Percentiles rank a stretch among this genome's conserved stretches.
Conservation (phyloP, 2,329 filamentous ascomycete genomes). For the Trichoderma lentiforme region DNA sequence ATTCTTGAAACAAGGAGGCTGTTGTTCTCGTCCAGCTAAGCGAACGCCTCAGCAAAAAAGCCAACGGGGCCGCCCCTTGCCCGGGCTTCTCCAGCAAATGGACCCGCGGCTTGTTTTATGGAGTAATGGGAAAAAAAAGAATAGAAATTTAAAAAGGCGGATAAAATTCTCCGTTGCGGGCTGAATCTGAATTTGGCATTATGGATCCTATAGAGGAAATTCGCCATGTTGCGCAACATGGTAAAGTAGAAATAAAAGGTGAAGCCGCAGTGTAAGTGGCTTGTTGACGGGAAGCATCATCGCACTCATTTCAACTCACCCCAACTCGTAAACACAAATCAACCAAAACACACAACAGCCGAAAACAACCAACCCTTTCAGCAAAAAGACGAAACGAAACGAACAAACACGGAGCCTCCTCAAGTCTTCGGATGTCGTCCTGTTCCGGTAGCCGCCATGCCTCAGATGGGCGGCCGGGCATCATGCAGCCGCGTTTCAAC, state of each 20-base stretch:
- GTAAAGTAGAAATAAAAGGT: not conserved
- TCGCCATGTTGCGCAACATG: not conserved
- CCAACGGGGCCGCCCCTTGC: not conserved
- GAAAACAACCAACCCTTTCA: not conserved
- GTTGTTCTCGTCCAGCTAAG: slow-evolving; percentile 1
- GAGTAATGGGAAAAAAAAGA: not conserved
- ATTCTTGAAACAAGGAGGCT: slow-evolving; percentile 27
- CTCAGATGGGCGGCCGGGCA: not conserved
- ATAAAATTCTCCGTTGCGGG: not conserved
- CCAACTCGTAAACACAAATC: not conserved
- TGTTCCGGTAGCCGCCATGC: slow-evolving; percentile 4
- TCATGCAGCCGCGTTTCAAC: slow-evolving; percentile 16
- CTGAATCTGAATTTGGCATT: not conserved
- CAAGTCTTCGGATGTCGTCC: not conserved
- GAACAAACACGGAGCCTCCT: not conserved
- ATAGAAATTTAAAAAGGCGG: not conserved
- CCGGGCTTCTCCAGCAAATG: not conserved
- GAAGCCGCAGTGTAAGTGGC: not conserved
- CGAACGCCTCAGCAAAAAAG: not conserved
- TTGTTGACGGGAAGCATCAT: not conserved
- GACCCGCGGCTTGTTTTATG: not conserved
- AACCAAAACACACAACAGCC: not conserved
- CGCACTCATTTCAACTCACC: not conserved
- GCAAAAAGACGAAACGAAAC: not conserved
- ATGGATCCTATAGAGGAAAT: not conserved